phyloP scores from a whole-genome alignment of 2,329 filamentous ascomycete genomes.

The Cercospora sojina region DNA sequence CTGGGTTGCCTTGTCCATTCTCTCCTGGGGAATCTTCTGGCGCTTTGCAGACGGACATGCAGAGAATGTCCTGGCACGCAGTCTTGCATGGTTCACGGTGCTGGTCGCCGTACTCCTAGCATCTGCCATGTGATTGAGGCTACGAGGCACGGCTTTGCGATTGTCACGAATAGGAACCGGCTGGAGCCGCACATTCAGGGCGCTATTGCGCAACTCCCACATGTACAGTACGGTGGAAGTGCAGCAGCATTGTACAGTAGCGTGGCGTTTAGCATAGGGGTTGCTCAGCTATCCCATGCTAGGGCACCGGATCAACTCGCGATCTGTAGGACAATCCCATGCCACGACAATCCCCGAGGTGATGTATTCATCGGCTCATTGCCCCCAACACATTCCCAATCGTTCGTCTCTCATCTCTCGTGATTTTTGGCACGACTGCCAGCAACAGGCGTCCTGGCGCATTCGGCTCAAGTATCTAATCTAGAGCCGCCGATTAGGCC shows the following conservation, averaged over 20 bases:
- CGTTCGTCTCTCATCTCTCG: not conserved
- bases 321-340: not conserved
- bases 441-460: not conserved
- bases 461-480: not conserved
- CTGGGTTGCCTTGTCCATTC: slow-evolving; percentile 26
- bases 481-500: not conserved
- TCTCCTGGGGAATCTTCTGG: slow-evolving; percentile 36
- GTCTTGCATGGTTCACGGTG: slow-evolving; percentile 30
- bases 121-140: slow-evolving; percentile 21
- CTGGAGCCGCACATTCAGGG: not conserved
- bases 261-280: not conserved
- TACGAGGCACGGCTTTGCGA: not conserved
- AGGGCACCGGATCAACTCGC: slow-evolving; percentile 1
- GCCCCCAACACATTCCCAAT: not conserved
- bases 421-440: not conserved
- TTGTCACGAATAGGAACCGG: not conserved
- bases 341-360: not conserved
- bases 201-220: not conserved
- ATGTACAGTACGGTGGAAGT: not conserved
- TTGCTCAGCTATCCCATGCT: not conserved
- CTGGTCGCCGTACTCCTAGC: slow-evolving; percentile 25
- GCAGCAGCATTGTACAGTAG: not conserved
- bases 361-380: not conserved
- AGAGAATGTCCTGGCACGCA: slow-evolving; percentile 23
- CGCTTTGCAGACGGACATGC: slow-evolving; percentile 28